Percentiles rank a stretch among this genome's conserved stretches.
These are phyloP conservation scores for Trifolium pratense DNA, from an alignment of 306 rosid genomes.

Conservation along the genomic window DNA sequence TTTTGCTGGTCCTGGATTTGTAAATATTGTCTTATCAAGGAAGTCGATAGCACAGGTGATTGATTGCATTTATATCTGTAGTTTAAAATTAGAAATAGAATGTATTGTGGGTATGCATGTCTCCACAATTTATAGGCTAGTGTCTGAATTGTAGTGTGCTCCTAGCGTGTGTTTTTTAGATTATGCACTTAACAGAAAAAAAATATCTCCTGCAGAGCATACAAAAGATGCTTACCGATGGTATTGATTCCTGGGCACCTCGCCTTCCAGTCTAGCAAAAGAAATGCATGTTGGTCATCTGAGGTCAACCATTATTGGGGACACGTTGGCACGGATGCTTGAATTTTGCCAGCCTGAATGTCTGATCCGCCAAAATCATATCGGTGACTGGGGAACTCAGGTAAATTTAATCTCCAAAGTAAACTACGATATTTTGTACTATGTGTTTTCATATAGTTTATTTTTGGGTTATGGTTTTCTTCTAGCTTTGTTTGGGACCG, in stretches of 20 bases:
- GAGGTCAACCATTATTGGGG: conserved; percentile 91
- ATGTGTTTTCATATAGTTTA: too few relatives aligned
- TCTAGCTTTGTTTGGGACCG: conserved; percentile 29
- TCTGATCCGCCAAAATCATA: conserved; percentile 73
- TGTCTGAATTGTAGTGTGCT: background rate
- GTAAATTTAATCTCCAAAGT: conserved; percentile 40
- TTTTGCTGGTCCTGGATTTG: conserved; percentile 47
- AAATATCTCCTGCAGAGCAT: conserved; percentile 60
- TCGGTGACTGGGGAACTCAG: conserved; percentile 98
- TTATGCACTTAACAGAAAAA: conserved; percentile 16
- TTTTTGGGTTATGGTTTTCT: conserved; percentile 10
- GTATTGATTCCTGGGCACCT: conserved; percentile 81
- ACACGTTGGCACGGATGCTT: conserved; percentile 79
- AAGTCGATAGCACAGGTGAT: conserved; percentile 79
- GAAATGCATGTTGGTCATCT: conserved; percentile 95
- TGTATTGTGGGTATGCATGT: background rate
- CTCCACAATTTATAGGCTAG: background rate
- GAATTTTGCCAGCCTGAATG: conserved; percentile 78
- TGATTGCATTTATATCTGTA: conserved; percentile 4
- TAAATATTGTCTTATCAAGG: conserved; percentile 62
- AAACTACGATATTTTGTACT: background rate
- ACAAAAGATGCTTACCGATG: conserved; percentile 67
- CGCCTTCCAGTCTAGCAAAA: conserved; percentile 67
- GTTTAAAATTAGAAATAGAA: conserved; percentile 13
- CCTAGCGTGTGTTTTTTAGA: background rate